phyloP scores from a whole-genome alignment of 2,329 filamentous ascomycete genomes.

The Metarhizium album region DNA sequence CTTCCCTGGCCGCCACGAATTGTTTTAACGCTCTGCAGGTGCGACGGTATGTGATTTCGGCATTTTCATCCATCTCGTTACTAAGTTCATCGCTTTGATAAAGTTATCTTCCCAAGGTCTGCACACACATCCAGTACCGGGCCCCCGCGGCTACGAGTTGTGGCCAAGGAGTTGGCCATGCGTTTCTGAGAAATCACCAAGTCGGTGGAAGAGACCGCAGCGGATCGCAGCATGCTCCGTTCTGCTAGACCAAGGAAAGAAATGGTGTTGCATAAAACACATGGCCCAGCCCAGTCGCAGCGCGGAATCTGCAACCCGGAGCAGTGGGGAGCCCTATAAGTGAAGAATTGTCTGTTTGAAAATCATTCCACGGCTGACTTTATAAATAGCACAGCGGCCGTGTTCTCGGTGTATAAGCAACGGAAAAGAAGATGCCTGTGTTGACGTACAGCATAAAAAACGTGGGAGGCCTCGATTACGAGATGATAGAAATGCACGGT shows the following conservation, averaged over 20 bases:
- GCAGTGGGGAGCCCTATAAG: too few species aligned
- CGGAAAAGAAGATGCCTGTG: conserved; percentile 69
- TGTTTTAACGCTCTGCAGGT: conserved; percentile 28
- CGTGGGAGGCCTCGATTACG: conserved; percentile 66
- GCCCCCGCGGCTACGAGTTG: too few species aligned
- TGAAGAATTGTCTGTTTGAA: too few species aligned
- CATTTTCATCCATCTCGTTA: neutral
- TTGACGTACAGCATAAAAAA: conserved; percentile 82
- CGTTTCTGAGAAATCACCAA: too few species aligned
- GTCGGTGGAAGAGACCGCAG: too few species aligned
- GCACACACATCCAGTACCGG: neutral
- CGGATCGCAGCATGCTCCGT: too few species aligned
- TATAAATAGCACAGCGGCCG: conserved; percentile 54
- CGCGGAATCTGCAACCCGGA: neutral
- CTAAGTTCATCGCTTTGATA: neutral
- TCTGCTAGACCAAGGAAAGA: too few species aligned
- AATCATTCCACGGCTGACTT: conserved; percentile 21
- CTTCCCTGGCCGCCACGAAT: neutral
- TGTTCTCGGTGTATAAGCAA: conserved; percentile 69
- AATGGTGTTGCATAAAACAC: neutral
- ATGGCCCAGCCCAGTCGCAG: too few species aligned
- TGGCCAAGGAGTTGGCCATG: too few species aligned
- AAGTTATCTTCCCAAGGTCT: neutral
- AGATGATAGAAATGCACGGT: conserved; percentile 55
- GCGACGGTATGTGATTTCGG: conserved; percentile 46